Base-by-base conservation (phyloP, 129 eudicot species). In the Mikania micrantha region DNA sequence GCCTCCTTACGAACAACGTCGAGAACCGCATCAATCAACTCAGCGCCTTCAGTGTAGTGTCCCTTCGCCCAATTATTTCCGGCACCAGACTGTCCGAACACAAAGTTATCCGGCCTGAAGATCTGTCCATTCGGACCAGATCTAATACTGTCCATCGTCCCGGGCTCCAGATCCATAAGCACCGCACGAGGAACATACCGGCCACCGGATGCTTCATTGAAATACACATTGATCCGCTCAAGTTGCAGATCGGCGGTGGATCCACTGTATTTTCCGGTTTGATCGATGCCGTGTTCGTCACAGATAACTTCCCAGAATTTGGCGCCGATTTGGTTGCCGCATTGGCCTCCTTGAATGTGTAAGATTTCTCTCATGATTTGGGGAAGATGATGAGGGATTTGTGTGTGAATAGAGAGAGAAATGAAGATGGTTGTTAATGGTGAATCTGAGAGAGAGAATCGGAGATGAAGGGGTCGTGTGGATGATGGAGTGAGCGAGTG, bases 21-120 rank as follows among this genome's bases (percentile, higher is more conserved):
- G 21, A 91, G 93, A 59, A 90, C 95, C 2, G 97, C 49, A 54
- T 91, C 97, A 17, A 91, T 91, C 60, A 91, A 44, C 87, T 91
- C 97, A 41, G 97, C 95, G 12, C 97, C 97, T 70, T 91, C 97
- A 29, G 97, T 91, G 25, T 91, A 91, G 69, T 90, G 97, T 6
- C 97, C 97, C 35, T 90, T 90, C 0, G 97, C 97, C 97, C 95
- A 90, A 49, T 90, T 90, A 35, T 90, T 90, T 1, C 97, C 97
- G 4, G 97, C 97, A 31, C 97, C 97, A 0, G 91, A 84, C 59
- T 90, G 95, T 0, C 97, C 95, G 40, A 90, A 90, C 2, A 87
- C 97, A 59, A 90, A 90, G 69, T 91, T 91, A 78, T 91, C 97
- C 19, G 97, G 97, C 1, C 97, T 56, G 49, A 91, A 91, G 78